Percentiles rank a stretch among this genome's conserved stretches.
These are phyloP conservation scores for Coemansia furcata DNA, from an alignment of 192 early-diverging fungal genomes.

Conservation along the genomic window DNA sequence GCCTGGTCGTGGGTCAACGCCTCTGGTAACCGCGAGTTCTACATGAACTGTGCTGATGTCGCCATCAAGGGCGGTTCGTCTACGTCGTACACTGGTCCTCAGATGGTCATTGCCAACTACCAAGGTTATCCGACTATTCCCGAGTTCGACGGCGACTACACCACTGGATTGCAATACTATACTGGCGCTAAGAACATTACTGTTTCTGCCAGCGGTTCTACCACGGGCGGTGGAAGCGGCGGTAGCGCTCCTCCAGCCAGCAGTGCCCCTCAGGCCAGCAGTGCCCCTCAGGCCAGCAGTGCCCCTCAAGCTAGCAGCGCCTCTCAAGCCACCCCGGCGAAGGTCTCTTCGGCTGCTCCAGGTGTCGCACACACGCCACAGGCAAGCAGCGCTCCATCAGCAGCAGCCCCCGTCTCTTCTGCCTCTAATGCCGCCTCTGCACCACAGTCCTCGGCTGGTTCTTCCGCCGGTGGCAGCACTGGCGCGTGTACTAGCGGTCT, in stretches of 20 bases:
- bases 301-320: not conserved
- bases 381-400: not conserved
- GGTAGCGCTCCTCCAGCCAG: not conserved
- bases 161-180: conserved; percentile 36
- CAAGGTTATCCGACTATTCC: conserved; percentile 50
- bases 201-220: conserved; percentile 22
- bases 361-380: not conserved
- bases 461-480: conserved; percentile 5
- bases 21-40: conserved; percentile 56
- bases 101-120: conserved; percentile 43
- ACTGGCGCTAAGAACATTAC: conserved; percentile 24
- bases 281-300: not conserved
- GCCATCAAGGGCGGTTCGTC: conserved; percentile 24
- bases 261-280: not conserved
- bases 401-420: not conserved
- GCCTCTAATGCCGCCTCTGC: not conserved
- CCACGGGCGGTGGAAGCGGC: not conserved
- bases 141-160: conserved; percentile 48
- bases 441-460: not conserved
- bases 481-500: conserved; percentile 15
- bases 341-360: not conserved
- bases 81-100: conserved; percentile 31
- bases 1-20: conserved; percentile 67
- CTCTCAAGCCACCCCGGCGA: not conserved
- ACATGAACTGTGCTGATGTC: conserved; percentile 40